phyloP scores from a whole-genome alignment of 2,329 filamentous ascomycete genomes.

The Diaporthe nobilis region DNA sequence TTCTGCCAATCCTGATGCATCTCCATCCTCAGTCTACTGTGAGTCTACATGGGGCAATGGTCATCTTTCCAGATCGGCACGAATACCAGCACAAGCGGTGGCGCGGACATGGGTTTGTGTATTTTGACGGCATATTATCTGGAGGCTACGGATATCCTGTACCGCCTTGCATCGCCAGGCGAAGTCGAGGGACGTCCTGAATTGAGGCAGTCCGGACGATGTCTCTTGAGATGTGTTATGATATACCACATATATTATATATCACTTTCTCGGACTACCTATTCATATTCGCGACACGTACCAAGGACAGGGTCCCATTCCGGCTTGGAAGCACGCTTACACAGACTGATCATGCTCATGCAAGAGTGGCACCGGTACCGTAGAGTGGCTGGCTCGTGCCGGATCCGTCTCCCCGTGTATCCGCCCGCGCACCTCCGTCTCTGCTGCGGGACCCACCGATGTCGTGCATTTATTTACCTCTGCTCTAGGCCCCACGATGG shows the following conservation, averaged over 20 bases:
- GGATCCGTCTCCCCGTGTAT: not conserved
- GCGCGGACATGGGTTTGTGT: not conserved
- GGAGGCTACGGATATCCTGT: not conserved
- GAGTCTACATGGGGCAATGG: too few species aligned
- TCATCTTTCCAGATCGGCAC: not conserved
- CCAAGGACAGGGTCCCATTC: not conserved
- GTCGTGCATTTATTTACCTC: constrained; percentile 4
- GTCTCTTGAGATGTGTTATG: not conserved
- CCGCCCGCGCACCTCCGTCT: constrained; percentile 6
- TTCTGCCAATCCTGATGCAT: not conserved
- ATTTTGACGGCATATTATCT: not conserved
- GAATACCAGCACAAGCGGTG: not conserved
- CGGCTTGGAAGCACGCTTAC: not conserved
- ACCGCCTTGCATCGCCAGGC: not conserved
- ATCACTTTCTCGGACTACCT: not conserved
- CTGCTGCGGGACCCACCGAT: constrained; percentile 23
- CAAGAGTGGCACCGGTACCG: not conserved
- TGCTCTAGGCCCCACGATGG: constrained; percentile 12
- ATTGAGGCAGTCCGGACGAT: not conserved
- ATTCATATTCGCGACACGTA: not conserved
- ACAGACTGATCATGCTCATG: not conserved
- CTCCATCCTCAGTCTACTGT: not conserved
- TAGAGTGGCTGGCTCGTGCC: not conserved
- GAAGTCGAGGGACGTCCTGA: not conserved
- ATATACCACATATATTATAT: constrained; percentile 1